Percentiles rank a stretch among this genome's conserved stretches.
Conservation (phyloP, 345 rosid genomes). For the Nasturtium officinale region DNA sequence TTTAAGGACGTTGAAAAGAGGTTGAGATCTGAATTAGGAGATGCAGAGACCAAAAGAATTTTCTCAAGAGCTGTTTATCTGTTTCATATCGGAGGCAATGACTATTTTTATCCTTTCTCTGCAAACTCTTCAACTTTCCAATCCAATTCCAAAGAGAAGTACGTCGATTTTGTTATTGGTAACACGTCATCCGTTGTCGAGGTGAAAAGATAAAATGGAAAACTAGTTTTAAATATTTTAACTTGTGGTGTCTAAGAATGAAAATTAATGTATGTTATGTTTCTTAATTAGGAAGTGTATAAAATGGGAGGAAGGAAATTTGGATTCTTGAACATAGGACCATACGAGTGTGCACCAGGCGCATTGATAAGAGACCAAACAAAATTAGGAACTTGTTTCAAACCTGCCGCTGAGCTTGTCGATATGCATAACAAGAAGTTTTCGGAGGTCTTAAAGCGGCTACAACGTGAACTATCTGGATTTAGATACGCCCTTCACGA, state of each 20-base stretch:
- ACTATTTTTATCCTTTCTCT: constrained; percentile 23
- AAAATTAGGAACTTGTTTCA: constrained; percentile 31
- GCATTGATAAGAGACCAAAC: constrained; percentile 8
- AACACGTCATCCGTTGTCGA: constrained; percentile 45
- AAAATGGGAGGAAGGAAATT: constrained; percentile 58
- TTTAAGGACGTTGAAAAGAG: constrained; percentile 47
- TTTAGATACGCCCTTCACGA: constrained; percentile 47
- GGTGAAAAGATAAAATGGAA: constrained; percentile 31
- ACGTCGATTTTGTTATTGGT: constrained; percentile 48
- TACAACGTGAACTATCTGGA: constrained; percentile 39
- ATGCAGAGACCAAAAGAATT: constrained; percentile 38
- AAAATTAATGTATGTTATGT: not conserved
- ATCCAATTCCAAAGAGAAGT: constrained; percentile 38
- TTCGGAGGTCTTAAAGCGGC: constrained; percentile 16
- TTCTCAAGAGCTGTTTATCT: constrained; percentile 52
- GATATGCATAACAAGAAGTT: constrained; percentile 44
- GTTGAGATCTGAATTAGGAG: constrained; percentile 47
- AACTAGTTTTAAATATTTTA: not conserved
- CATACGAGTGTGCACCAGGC: constrained; percentile 40
- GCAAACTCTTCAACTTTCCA: constrained; percentile 38
- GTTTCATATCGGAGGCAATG: constrained; percentile 49
- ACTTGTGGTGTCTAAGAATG: not conserved
- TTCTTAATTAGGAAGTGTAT: constrained; percentile 48
- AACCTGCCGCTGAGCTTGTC: constrained; percentile 21
- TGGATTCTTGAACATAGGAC: constrained; percentile 42